Evolutionary conservation across 23 red algal genomes (phyloP).

Genomic region (Gracilaria gracilis): DNA sequence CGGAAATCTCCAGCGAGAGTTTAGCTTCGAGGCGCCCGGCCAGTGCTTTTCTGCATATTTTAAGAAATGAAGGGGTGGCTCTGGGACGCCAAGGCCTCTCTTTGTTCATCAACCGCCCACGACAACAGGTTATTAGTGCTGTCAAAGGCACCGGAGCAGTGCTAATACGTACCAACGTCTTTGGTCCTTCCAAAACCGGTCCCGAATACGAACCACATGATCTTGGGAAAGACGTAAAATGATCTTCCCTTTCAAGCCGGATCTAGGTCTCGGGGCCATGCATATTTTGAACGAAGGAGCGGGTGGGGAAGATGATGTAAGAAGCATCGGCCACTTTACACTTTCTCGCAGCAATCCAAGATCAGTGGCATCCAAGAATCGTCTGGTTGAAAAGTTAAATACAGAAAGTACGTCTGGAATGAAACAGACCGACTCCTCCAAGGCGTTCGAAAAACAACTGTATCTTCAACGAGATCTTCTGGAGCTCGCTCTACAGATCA

Average conservation of each 20-base stretch:
- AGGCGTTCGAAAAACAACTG: neutral
- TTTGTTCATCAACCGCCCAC: constrained; percentile 68
- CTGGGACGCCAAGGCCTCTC: constrained; percentile 66
- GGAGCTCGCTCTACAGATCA: neutral
- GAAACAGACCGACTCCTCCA: constrained; percentile 1
- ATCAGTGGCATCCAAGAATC: neutral
- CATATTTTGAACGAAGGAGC: constrained; percentile 50
- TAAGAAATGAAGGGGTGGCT: constrained; percentile 69
- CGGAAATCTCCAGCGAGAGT: constrained; percentile 9
- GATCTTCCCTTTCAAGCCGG: constrained; percentile 70
- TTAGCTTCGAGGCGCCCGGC: constrained; percentile 47
- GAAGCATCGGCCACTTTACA: constrained; percentile 23
- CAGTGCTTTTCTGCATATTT: constrained; percentile 70
- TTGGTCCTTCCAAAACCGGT: constrained; percentile 33
- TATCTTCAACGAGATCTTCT: constrained; percentile 11
- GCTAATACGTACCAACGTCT: constrained; percentile 61
- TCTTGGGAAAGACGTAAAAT: constrained; percentile 66
- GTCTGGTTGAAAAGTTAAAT: constrained; percentile 17
- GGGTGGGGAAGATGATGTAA: constrained; percentile 16
- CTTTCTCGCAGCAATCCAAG: constrained; percentile 8
- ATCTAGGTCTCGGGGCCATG: constrained; percentile 70
- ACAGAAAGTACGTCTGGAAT: constrained; percentile 1
- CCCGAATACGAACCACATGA: constrained; percentile 25
- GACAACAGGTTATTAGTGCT: constrained; percentile 77
- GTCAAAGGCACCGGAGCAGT: constrained; percentile 74